A percentile compares a stretch with the other conserved stretches of the same genome.
These are phyloP conservation scores for Pythium periplocum DNA, from an alignment of 352 stramenopile genomes.

Conservation along the genomic window DNA sequence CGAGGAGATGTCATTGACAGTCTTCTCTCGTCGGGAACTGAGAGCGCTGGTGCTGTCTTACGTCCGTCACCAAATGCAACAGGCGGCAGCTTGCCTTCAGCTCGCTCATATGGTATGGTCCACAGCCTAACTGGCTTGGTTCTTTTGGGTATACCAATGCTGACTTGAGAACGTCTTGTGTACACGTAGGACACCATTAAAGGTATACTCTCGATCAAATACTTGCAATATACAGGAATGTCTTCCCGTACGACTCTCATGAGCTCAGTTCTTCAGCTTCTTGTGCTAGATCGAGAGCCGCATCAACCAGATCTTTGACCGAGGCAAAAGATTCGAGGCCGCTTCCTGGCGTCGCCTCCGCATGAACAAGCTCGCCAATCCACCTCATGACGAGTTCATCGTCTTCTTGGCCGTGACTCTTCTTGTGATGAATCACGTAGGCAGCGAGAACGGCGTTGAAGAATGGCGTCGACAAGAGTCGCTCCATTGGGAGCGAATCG, in stretches of 20 bases:
- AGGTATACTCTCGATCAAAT: no score
- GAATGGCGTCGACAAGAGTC: slow-evolving; percentile 50
- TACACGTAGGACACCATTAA: no score
- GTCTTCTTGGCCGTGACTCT: neutral
- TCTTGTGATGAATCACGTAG: slow-evolving; percentile 54
- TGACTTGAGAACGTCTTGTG: no score
- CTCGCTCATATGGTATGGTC: no score
- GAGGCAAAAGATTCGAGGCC: no score
- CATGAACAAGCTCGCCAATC: slow-evolving; percentile 6
- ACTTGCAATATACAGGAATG: neutral
- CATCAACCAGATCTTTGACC: slow-evolving; percentile 45
- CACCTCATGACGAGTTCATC: slow-evolving; percentile 2
- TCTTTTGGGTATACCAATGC: no score
- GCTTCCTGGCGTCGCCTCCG: no score
- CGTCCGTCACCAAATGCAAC: no score
- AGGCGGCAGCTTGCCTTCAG: no score
- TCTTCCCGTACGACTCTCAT: slow-evolving; percentile 1
- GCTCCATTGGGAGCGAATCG: slow-evolving; percentile 58
- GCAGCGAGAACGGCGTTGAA: slow-evolving; percentile 62
- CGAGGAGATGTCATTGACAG: slow-evolving; percentile 54
- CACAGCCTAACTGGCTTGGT: no score
- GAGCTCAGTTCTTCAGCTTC: slow-evolving; percentile 53
- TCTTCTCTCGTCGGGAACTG: slow-evolving; percentile 25
- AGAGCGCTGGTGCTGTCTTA: no score
- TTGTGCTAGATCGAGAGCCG: slow-evolving; percentile 46